Evolutionary conservation across 2,329 filamentous ascomycete species (phyloP).

Genomic region (Magnaporthiopsis rhizophila): DNA sequence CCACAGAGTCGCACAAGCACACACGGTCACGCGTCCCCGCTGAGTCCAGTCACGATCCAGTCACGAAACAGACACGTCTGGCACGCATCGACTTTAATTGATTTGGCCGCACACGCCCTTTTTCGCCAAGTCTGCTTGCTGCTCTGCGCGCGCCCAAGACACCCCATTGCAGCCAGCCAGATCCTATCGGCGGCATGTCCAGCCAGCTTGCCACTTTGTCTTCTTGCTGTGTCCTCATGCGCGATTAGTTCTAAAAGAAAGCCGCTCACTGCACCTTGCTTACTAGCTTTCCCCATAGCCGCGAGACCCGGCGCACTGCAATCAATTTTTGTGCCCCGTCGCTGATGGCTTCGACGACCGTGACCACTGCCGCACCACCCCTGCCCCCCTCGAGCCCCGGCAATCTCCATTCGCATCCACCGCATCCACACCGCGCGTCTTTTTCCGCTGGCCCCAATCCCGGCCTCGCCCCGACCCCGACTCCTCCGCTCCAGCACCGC

Average conservation of each 20-base stretch:
- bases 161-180: not conserved
- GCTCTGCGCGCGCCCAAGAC: not conserved
- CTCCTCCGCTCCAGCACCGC: conserved; percentile 8
- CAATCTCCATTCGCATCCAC: conserved; percentile 9
- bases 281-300: not conserved
- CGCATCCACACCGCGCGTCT: conserved; percentile 17
- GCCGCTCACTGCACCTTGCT: too few species aligned
- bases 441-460: conserved; percentile 14
- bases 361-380: conserved; percentile 19
- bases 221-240: not conserved
- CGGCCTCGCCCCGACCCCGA: conserved; percentile 10
- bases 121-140: not conserved
- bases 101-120: conserved; percentile 7
- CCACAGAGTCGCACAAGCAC: too few species aligned
- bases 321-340: not conserved
- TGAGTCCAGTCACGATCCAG: conserved; percentile 4
- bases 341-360: conserved; percentile 29
- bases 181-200: not conserved
- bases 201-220: not conserved
- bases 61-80: conserved; percentile 20
- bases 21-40: not conserved
- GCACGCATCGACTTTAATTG: conserved; percentile 16
- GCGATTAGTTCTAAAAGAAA: too few species aligned
- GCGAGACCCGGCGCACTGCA: not conserved
- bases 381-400: conserved; percentile 1